These are phyloP conservation scores for Clarireedia hainanense DNA, from an alignment of 2,329 filamentous ascomycete genomes.

Conservation along the genomic window DNA sequence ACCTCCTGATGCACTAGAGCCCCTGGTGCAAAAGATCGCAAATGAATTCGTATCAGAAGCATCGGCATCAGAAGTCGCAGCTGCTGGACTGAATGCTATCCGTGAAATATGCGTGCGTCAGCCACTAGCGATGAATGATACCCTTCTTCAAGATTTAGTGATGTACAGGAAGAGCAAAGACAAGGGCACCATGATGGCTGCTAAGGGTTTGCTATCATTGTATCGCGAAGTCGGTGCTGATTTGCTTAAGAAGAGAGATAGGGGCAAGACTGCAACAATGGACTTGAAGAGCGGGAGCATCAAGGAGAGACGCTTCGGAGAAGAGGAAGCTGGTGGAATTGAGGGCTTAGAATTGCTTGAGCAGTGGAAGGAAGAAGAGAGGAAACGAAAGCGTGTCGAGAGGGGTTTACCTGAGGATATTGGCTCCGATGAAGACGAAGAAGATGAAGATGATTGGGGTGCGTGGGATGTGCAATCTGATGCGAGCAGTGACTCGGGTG, in stretches of 20 bases:
- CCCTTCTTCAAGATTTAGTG: slow-evolving; percentile 88
- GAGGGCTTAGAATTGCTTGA: slow-evolving; percentile 88
- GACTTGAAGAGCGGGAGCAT: slow-evolving; percentile 68
- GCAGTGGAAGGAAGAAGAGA: slow-evolving; percentile 89
- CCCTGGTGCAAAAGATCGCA: slow-evolving; percentile 87
- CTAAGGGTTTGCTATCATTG: slow-evolving; percentile 80
- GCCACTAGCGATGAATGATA: slow-evolving; percentile 93
- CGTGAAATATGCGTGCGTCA: slow-evolving; percentile 89
- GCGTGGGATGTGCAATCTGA: slow-evolving; percentile 34
- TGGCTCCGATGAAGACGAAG: slow-evolving; percentile 51
- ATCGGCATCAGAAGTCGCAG: slow-evolving; percentile 79
- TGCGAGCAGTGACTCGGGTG: slow-evolving; percentile 64
- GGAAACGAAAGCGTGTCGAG: slow-evolving; percentile 62
- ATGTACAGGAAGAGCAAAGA: slow-evolving; percentile 97
- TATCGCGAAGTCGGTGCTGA: slow-evolving; percentile 89
- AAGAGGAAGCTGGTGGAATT: slow-evolving; percentile 72
- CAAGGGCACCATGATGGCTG: slow-evolving; percentile 98
- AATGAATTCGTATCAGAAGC: slow-evolving; percentile 98
- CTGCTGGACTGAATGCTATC: slow-evolving; percentile 89
- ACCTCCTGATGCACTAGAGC: slow-evolving; percentile 85
- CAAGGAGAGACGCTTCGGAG: slow-evolving; percentile 73
- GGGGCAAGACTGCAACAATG: slow-evolving; percentile 86
- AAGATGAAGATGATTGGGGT: slow-evolving; percentile 29
- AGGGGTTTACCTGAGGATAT: slow-evolving; percentile 57
- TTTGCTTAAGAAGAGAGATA: slow-evolving; percentile 79